Percentiles rank a stretch among this genome's conserved stretches.
phyloP scores from a whole-genome alignment of 805 yeast genomes.

The Wickerhamomyces alni region DNA sequence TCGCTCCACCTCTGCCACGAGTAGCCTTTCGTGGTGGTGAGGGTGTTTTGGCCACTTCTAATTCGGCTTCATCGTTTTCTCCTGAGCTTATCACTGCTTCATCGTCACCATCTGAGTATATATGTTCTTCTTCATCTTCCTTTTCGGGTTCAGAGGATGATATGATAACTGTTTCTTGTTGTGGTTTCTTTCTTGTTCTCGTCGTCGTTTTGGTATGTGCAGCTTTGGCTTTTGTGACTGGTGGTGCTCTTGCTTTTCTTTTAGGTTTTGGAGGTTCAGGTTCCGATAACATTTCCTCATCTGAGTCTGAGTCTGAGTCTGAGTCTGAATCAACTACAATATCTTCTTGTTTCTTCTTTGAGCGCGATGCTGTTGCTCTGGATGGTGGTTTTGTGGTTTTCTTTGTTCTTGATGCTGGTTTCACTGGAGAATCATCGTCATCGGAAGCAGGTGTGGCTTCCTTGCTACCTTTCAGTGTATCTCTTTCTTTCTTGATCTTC shows the following conservation, averaged over 20 bases:
- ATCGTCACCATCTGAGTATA: not conserved
- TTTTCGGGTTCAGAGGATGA: not conserved
- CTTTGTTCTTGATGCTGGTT: not conserved
- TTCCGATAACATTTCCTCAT: conserved; percentile 5
- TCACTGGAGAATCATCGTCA: not conserved
- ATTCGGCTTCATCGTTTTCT: not conserved
- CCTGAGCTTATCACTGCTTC: not conserved
- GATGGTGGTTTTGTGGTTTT: not conserved
- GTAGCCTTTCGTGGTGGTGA: not conserved
- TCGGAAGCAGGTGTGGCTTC: not conserved
- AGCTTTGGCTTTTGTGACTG: not conserved
- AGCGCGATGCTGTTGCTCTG: not conserved
- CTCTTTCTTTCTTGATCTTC: conserved; percentile 28
- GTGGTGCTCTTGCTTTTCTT: not conserved
- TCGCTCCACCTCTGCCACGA: not conserved
- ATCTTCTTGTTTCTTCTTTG: not conserved
- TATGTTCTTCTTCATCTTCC: not conserved
- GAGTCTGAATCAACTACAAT: conserved; percentile 26
- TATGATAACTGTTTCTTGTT: not conserved
- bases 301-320: not conserved
- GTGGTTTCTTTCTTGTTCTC: too few species aligned
- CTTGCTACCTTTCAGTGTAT: not conserved
- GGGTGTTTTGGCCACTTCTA: not conserved
- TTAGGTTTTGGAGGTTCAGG: not conserved
- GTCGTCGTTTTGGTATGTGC: not conserved